Evolutionary conservation across 2,329 filamentous ascomycete genomes (phyloP).

Genomic region (Didymella glomerata): DNA sequence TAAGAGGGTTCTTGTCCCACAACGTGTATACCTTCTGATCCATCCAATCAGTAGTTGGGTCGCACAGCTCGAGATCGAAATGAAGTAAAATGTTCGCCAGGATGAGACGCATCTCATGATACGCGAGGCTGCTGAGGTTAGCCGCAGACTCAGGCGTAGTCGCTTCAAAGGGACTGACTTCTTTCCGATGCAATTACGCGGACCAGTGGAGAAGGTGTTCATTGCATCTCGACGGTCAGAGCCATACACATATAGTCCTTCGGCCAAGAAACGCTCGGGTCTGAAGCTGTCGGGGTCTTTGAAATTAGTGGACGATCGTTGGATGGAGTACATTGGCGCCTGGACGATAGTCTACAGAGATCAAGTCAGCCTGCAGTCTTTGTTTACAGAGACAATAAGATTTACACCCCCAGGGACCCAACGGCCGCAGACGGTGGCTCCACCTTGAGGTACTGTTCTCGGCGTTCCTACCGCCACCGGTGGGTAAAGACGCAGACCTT

Average conservation of each 20-base stretch:
- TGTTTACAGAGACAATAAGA: background rate
- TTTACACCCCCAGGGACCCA: conserved; percentile 40
- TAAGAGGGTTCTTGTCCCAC: conserved; percentile 51
- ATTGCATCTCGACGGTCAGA: background rate
- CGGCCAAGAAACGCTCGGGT: background rate
- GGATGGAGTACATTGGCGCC: background rate
- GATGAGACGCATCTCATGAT: conserved; percentile 45
- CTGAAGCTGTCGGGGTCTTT: background rate
- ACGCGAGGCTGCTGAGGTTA: conserved; percentile 33
- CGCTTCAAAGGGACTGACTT: conserved; percentile 33
- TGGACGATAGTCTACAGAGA: background rate
- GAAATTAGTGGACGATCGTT: background rate
- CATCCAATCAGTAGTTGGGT: conserved; percentile 39
- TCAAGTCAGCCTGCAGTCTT: background rate
- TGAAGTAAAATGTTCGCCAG: conserved; percentile 35
- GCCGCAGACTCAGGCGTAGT: background rate
- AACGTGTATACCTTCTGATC: conserved; percentile 47
- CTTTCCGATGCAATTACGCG: conserved; percentile 35
- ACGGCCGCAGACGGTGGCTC: conserved; percentile 33
- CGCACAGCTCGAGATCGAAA: conserved; percentile 37
- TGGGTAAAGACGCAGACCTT: conserved; percentile 56
- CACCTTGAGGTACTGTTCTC: conserved; percentile 34
- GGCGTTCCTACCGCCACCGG: conserved; percentile 51
- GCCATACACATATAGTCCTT: background rate
- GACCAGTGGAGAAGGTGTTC: background rate